Conservation (phyloP, 2,329 filamentous ascomycete genomes). For the Paraphaeosphaeria sporulosa region DNA sequence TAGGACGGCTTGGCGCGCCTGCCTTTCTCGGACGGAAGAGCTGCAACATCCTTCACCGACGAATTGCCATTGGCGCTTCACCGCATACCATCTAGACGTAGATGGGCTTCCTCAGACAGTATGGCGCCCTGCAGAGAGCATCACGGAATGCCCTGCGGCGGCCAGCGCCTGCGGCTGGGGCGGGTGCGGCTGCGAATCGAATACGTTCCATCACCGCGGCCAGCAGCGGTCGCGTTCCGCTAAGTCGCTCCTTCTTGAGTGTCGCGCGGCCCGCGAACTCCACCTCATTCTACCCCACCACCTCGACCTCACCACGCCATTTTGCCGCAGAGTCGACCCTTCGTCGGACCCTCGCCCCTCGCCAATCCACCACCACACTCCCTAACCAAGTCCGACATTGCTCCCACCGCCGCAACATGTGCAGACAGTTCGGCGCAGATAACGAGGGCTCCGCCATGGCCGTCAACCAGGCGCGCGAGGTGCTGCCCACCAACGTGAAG, state of each 20-base stretch:
- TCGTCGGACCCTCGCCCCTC: conserved; percentile 26
- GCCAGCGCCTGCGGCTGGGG: conserved; percentile 11
- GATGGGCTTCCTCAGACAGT: conserved; percentile 47
- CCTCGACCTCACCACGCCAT: conserved; percentile 23
- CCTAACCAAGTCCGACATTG: conserved; percentile 62
- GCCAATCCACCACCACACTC: conserved; percentile 26
- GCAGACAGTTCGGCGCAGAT: conserved; percentile 66
- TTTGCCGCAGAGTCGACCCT: conserved; percentile 25
- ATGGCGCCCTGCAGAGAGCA: conserved; percentile 37
- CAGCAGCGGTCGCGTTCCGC: conserved; percentile 24
- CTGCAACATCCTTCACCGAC: conserved; percentile 25
- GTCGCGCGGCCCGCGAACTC: conserved; percentile 36
- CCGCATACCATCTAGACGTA: conserved; percentile 25
- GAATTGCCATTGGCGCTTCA: conserved; percentile 31
- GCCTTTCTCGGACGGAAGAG: conserved; percentile 19
- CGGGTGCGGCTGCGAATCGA: conserved; percentile 12
- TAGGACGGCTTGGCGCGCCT: conserved; percentile 17
- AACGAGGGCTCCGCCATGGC: conserved; percentile 64
- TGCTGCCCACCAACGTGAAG: conserved; percentile 90
- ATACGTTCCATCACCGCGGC: conserved; percentile 23
- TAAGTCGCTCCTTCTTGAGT: conserved; percentile 36
- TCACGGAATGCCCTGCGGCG: conserved; percentile 21
- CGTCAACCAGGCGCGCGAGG: conserved; percentile 74
- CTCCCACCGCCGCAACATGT: conserved; percentile 80
- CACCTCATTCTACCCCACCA: conserved; percentile 39